phyloP scores from a whole-genome alignment of 176 grass and related monocot species.

The Carex parvula region DNA sequence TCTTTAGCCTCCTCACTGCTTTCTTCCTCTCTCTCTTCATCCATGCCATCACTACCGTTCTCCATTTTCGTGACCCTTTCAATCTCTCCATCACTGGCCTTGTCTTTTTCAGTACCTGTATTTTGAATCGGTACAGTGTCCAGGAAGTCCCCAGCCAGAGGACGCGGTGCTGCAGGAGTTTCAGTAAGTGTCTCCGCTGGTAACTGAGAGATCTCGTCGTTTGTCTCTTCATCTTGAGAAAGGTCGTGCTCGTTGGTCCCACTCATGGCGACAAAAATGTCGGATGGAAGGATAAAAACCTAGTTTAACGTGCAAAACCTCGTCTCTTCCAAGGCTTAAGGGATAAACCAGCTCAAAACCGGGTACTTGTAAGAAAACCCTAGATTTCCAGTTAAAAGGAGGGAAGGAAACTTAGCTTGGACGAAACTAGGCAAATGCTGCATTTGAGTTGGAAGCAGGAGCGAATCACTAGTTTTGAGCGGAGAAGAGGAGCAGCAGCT shows the following conservation, averaged over 20 bases:
- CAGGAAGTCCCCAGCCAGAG: neutral
- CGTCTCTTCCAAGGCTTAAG: neutral
- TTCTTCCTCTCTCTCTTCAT: slow-evolving; percentile 35
- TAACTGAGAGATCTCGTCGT: slow-evolving; percentile 31
- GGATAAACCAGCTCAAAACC: slow-evolving; percentile 12
- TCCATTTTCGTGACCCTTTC: neutral
- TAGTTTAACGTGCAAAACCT: neutral
- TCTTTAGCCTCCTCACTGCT: slow-evolving; percentile 10
- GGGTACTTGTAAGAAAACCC: slow-evolving; percentile 6
- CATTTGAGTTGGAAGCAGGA: slow-evolving; percentile 4
- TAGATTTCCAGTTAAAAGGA: slow-evolving; percentile 14
- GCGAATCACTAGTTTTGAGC: neutral
- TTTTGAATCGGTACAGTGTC: slow-evolving; percentile 18
- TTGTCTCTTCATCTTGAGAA: slow-evolving; percentile 27
- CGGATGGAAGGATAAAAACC: neutral
- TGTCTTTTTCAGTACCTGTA: slow-evolving; percentile 35
- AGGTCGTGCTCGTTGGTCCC: slow-evolving; percentile 30
- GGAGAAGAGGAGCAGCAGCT: neutral
- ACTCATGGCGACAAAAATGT: slow-evolving; percentile 27
- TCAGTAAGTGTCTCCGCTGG: neutral
- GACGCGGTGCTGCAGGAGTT: neutral
- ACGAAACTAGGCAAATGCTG: neutral
- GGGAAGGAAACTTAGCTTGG: slow-evolving; percentile 18
- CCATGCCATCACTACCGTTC: slow-evolving; percentile 34
- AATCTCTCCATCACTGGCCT: slow-evolving; percentile 27